Evolutionary conservation across 495 filamentous ascomycete genomes (phyloP).

Genomic region (Xylaria bambusicola): DNA sequence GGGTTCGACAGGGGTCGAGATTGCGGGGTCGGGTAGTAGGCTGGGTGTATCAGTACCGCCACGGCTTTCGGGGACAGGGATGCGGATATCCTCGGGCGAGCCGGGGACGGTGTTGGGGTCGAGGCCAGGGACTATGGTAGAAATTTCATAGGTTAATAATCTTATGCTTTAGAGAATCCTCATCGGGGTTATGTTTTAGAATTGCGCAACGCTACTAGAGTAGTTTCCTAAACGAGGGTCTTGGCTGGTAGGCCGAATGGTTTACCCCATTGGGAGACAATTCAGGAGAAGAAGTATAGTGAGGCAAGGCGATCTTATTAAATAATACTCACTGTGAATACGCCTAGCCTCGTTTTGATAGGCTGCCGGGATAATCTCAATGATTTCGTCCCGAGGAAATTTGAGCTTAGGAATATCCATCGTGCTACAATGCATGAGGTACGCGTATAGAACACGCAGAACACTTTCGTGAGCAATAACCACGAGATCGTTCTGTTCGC

Average conservation of each 20-base stretch:
- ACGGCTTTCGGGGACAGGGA: conserved; percentile 64
- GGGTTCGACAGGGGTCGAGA: conserved; percentile 38
- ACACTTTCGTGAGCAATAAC: conserved; percentile 99
- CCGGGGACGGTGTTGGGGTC: conserved; percentile 56
- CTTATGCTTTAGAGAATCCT: no score
- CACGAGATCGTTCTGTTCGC: conserved; percentile 93
- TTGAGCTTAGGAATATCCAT: conserved; percentile 89
- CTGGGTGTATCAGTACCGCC: conserved; percentile 19
- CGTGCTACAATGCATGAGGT: conserved; percentile 98
- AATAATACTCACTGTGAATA: conserved; percentile 63
- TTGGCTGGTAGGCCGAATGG: no score
- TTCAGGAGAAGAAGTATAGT: neutral
- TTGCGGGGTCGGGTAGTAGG: conserved; percentile 29
- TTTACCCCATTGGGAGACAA: no score
- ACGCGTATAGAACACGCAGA: conserved; percentile 92
- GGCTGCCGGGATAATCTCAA: conserved; percentile 96
- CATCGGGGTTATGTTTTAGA: no score
- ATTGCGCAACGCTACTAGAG: no score
- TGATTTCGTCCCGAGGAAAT: conserved; percentile 95
- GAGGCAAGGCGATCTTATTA: neutral
- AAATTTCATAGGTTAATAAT: neutral
- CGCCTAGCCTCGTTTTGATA: conserved; percentile 95
- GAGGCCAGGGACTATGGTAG: conserved; percentile 41
- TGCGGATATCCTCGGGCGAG: conserved; percentile 81
- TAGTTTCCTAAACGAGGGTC: no score